Percentiles rank a stretch among this genome's conserved stretches.
These are phyloP conservation scores for Umbelopsis sp. DNA, from an alignment of 371 early-diverging fungal species.

Conservation along the genomic window DNA sequence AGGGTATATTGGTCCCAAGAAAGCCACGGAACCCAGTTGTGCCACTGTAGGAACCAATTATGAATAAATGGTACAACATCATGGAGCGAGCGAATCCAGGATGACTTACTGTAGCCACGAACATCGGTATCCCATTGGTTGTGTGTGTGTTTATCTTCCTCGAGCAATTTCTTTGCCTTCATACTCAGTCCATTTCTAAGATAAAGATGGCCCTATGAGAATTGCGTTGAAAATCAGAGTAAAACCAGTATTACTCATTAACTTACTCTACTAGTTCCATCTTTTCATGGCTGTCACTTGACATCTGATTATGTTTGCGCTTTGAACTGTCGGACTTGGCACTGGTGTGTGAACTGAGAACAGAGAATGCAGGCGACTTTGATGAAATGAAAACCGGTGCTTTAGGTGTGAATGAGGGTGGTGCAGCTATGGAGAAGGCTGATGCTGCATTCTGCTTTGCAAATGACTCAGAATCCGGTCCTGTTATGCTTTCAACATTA, in stretches of 20 bases:
- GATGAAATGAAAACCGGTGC: neutral
- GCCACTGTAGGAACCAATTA: neutral
- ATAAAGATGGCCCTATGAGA: neutral
- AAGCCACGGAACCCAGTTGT: neutral
- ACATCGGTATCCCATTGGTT: constrained; percentile 3
- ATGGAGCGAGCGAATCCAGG: neutral
- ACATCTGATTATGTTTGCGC: neutral
- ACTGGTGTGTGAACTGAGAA: neutral
- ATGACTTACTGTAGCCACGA: constrained; percentile 8
- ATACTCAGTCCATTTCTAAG: neutral
- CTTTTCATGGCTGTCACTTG: neutral
- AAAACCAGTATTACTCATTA: too few species aligned
- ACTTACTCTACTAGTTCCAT: constrained; percentile 1
- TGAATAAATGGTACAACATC: neutral
- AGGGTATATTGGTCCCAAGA: constrained; percentile 4
- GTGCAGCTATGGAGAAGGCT: neutral
- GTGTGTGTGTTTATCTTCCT: neutral
- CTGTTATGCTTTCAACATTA: neutral
- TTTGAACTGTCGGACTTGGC: neutral
- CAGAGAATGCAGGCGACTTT: neutral
- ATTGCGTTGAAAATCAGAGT: neutral
- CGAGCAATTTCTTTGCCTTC: neutral
- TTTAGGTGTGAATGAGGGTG: neutral
- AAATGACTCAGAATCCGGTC: too few species aligned
- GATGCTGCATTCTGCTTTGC: neutral